phyloP scores from a whole-genome alignment of 176 grass and related monocot genomes.

The Lolium multiflorum region DNA sequence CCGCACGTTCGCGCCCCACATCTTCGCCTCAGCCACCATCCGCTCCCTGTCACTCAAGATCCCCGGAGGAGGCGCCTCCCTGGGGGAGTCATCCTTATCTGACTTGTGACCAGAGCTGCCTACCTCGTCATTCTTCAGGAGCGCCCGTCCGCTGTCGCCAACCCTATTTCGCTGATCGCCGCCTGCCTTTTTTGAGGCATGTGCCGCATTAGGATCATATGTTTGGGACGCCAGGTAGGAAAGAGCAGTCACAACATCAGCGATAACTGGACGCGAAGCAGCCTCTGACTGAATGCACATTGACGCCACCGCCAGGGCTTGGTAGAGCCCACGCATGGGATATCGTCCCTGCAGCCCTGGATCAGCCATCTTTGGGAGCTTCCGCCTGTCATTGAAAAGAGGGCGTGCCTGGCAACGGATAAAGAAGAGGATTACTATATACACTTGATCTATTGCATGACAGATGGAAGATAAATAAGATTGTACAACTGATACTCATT shows the following conservation, averaged over 20 bases:
- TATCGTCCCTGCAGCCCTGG: conserved; percentile 69
- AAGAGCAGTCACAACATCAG: conserved; percentile 83
- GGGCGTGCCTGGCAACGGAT: conserved; percentile 68
- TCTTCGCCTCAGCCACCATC: conserved; percentile 91
- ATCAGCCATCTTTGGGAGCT: conserved; percentile 79
- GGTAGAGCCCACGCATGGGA: conserved; percentile 80
- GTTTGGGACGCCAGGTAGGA: conserved; percentile 71
- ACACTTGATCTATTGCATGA: conserved; percentile 8
- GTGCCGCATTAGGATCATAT: conserved; percentile 53
- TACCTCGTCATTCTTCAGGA: conserved; percentile 38
- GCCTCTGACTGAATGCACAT: conserved; percentile 96
- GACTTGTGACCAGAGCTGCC: conserved; percentile 50
- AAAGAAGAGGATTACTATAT: not conserved
- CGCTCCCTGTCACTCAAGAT: conserved; percentile 74
- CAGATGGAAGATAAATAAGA: conserved; percentile 17
- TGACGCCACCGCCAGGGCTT: conserved; percentile 79
- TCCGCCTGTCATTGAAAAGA: conserved; percentile 82
- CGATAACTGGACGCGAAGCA: conserved; percentile 69
- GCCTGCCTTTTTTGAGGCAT: conserved; percentile 37
- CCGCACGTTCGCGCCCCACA: conserved; percentile 92
- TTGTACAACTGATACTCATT: conserved; percentile 15
- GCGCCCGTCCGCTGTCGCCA: conserved; percentile 35
- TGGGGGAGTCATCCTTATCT: conserved; percentile 52
- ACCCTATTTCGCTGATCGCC: conserved; percentile 42
- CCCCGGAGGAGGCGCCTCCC: conserved; percentile 24